Evolutionary conservation across 2,329 filamentous ascomycete species (phyloP).

Genomic region (Colletotrichum trifolii): DNA sequence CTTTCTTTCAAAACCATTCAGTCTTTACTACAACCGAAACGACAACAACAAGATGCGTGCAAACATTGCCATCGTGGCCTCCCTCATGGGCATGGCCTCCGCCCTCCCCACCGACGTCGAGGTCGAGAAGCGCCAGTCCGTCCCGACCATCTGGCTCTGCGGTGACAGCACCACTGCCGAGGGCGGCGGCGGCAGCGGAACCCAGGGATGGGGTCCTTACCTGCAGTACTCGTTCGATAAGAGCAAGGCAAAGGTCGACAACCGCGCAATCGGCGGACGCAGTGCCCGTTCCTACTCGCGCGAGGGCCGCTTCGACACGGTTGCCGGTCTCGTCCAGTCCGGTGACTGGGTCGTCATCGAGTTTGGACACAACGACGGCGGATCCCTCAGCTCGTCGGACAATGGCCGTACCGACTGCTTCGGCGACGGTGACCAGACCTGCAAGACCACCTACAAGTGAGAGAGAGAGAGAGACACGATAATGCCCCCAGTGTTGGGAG

Average conservation of each 20-base stretch:
- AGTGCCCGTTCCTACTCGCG: constrained; percentile 74
- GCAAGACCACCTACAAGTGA: constrained; percentile 60
- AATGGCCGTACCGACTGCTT: constrained; percentile 71
- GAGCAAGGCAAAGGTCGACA: constrained; percentile 56
- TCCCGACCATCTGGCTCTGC: constrained; percentile 62
- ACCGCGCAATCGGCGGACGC: constrained; percentile 74
- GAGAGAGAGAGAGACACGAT: neutral
- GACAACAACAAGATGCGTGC: constrained; percentile 24
- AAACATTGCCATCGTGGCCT: constrained; percentile 17
- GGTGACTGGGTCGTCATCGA: constrained; percentile 78
- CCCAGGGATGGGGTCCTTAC: constrained; percentile 71
- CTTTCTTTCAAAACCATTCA: neutral
- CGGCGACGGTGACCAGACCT: constrained; percentile 64
- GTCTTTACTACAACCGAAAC: neutral
- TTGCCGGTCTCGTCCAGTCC: constrained; percentile 61
- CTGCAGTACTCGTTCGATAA: constrained; percentile 59
- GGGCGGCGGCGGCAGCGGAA: constrained; percentile 55
- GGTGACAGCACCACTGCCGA: constrained; percentile 72
- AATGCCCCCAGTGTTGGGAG: neutral
- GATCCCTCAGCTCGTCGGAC: constrained; percentile 63
- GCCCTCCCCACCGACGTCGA: constrained; percentile 34
- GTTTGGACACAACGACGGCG: constrained; percentile 79
- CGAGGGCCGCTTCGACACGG: constrained; percentile 71
- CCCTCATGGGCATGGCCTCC: constrained; percentile 30
- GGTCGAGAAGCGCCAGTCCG: constrained; percentile 24